Conservation (phyloP, 1,139 yeast genomes). For the Suzukiozyma palmioleophila region DNA sequence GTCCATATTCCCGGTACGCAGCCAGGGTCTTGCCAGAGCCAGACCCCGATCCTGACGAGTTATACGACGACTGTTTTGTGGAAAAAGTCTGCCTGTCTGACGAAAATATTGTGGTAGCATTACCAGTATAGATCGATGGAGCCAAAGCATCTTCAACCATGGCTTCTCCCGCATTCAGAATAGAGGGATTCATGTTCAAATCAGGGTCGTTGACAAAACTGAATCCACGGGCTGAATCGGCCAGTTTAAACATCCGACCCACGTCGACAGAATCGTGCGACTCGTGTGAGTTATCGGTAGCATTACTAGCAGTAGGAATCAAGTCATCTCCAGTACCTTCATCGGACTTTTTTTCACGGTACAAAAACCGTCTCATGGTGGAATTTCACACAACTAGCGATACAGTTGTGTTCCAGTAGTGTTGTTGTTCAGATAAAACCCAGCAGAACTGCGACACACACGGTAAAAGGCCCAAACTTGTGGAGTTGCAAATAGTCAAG, state of each 20-base stretch:
- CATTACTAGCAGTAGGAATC: conserved; percentile 17
- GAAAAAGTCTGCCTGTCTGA: conserved; percentile 31
- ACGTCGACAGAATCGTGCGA: conserved; percentile 33
- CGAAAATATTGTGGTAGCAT: conserved; percentile 25
- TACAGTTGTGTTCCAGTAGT: too few relatives aligned
- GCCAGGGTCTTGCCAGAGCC: not conserved
- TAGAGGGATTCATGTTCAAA: conserved; percentile 38
- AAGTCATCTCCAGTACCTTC: conserved; percentile 1
- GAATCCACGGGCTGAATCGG: conserved; percentile 7
- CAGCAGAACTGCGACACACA: too few relatives aligned
- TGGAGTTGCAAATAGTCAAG: too few relatives aligned
- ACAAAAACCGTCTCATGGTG: conserved; percentile 1
- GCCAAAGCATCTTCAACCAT: conserved; percentile 26
- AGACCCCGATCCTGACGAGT: conserved; percentile 4
- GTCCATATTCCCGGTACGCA: conserved; percentile 18
- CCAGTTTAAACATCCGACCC: conserved; percentile 25
- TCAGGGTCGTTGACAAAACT: conserved; percentile 26
- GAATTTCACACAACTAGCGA: not conserved
- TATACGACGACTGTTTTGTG: conserved; percentile 36
- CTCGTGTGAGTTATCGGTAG: conserved; percentile 30
- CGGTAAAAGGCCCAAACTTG: too few relatives aligned
- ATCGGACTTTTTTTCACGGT: conserved; percentile 4
- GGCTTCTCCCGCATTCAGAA: conserved; percentile 19
- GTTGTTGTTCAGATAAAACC: too few relatives aligned
- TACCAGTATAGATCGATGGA: conserved; percentile 13